phyloP scores from a whole-genome alignment of 106 monocot genomes.

The Dactylorhiza incarnata region DNA sequence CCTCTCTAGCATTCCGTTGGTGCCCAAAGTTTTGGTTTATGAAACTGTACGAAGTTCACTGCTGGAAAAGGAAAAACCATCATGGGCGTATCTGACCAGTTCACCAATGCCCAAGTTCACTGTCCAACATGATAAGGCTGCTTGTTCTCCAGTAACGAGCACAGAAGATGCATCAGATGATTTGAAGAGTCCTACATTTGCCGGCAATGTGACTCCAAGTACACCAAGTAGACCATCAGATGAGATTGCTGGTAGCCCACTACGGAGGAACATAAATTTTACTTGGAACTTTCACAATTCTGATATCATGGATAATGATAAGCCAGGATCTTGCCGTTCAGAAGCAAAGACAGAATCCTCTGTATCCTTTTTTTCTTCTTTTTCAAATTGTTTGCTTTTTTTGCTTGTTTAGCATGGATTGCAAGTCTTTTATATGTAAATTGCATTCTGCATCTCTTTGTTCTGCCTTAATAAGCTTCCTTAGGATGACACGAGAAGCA shows the following conservation, averaged over 20 bases:
- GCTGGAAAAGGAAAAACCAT: constrained; percentile 10
- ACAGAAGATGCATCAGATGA: constrained; percentile 18
- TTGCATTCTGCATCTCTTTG: neutral
- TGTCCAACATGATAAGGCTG: constrained; percentile 5
- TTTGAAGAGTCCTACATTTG: constrained; percentile 64
- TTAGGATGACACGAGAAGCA: constrained; percentile 33
- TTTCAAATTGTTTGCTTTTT: neutral
- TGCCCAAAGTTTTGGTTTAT: constrained; percentile 9
- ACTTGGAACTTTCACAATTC: neutral
- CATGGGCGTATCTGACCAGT: constrained; percentile 14
- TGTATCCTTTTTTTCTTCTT: constrained; percentile 50
- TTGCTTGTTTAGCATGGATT: neutral
- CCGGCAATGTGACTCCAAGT: constrained; percentile 28
- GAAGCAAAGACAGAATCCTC: constrained; percentile 27
- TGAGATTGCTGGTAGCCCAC: constrained; percentile 18
- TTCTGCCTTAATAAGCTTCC: constrained; percentile 21
- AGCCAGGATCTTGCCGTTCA: constrained; percentile 17
- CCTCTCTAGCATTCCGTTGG: constrained; percentile 9
- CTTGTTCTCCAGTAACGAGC: constrained; percentile 13
- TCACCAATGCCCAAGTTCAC: constrained; percentile 16
- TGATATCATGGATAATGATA: constrained; percentile 19
- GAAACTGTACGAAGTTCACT: constrained; percentile 15
- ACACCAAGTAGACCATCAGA: constrained; percentile 13
- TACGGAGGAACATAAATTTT: neutral
- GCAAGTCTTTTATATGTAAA: constrained; percentile 4